phyloP scores from a whole-genome alignment of 768 basidiomycete species.

The Wakefieldia striispora region DNA sequence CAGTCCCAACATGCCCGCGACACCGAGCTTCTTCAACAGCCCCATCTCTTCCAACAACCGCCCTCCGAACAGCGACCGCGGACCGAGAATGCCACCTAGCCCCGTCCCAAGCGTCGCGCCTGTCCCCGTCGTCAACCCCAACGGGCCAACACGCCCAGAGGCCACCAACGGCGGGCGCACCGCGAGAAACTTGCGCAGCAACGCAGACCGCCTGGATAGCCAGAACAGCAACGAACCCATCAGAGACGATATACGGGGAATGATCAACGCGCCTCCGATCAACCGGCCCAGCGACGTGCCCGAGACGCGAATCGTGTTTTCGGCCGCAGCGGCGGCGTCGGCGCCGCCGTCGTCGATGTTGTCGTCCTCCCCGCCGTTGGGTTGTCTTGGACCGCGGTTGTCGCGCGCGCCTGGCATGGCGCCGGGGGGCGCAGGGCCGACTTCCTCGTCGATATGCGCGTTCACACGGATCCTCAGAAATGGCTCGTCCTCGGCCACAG shows the following conservation, averaged over 20 bases:
- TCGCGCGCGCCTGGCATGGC: conserved; percentile 13
- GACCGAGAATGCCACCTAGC: conserved; percentile 1
- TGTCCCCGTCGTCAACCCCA: conserved; percentile 13
- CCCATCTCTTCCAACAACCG: conserved; percentile 14
- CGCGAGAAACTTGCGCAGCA: conserved; percentile 27
- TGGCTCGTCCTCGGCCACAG: conserved; percentile 27
- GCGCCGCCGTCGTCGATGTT: conserved; percentile 10
- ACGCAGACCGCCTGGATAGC: conserved; percentile 40
- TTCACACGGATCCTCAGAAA: conserved; percentile 30
- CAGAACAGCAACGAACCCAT: conserved; percentile 63
- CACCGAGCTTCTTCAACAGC: conserved; percentile 22
- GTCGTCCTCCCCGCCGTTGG: conserved; percentile 9
- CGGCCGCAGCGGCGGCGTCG: conserved; percentile 49
- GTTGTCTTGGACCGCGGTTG: conserved; percentile 12
- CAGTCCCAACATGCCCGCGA: conserved; percentile 37
- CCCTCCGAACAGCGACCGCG: conserved; percentile 19
- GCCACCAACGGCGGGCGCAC: conserved; percentile 19
- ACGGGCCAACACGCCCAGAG: conserved; percentile 12
- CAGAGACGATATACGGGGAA: conserved; percentile 61
- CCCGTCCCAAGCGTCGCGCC: conserved; percentile 4
- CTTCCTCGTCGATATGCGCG: conserved; percentile 35
- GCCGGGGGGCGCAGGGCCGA: conserved; percentile 8
- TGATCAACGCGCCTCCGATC: conserved; percentile 65
- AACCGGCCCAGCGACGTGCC: conserved; percentile 61
- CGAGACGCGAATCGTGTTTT: conserved; percentile 56